phyloP scores from a whole-genome alignment of 1,284 basidiomycete genomes.

The Tilletia indica region DNA sequence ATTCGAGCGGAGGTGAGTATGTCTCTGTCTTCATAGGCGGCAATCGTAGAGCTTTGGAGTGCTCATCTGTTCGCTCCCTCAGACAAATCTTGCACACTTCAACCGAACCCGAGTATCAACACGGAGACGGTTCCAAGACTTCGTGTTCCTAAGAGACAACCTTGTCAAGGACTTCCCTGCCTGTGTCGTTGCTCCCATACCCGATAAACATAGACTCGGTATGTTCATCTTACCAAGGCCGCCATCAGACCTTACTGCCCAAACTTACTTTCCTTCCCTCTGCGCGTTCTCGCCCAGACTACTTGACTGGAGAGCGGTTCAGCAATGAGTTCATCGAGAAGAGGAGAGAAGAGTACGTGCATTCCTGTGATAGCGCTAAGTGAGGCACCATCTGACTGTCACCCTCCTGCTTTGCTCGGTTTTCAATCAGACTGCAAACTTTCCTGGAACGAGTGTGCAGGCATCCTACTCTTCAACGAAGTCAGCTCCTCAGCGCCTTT shows the following conservation, averaged over 20 bases:
- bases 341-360: conserved; percentile 76
- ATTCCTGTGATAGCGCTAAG: too few species aligned
- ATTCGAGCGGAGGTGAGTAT: conserved; percentile 77
- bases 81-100: conserved; percentile 80
- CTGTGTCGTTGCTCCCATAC: conserved; percentile 90
- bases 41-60: background rate
- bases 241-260: background rate
- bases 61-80: conserved; percentile 20
- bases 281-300: conserved; percentile 55
- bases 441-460: conserved; percentile 85
- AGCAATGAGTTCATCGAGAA: conserved; percentile 94
- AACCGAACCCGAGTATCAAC: conserved; percentile 64
- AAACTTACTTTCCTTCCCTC: background rate
- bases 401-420: background rate
- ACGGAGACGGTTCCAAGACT: conserved; percentile 91
- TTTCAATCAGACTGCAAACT: conserved; percentile 71
- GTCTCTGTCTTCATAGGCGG: background rate
- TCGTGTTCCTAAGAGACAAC: conserved; percentile 86
- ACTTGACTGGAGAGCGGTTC: conserved; percentile 95
- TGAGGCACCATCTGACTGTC: too few species aligned
- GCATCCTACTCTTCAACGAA: conserved; percentile 91
- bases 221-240: background rate
- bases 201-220: conserved; percentile 90
- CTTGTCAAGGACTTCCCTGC: conserved; percentile 90
- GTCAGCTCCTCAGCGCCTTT: conserved; percentile 83